Evolutionary conservation across 352 stramenopile genomes (phyloP).

Genomic region (Globisporangium yorkense): DNA sequence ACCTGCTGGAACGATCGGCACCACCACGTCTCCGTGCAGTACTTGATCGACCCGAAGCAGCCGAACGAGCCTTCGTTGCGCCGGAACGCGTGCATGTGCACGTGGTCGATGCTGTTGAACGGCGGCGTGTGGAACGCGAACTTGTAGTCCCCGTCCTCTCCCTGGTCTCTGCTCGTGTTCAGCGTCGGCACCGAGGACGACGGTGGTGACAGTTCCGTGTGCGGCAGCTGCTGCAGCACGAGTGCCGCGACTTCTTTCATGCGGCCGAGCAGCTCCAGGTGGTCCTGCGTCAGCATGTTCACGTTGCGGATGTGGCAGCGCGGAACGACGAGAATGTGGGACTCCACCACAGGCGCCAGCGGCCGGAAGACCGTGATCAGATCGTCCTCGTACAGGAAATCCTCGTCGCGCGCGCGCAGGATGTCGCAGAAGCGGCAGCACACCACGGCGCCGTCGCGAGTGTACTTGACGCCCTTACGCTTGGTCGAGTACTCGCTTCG

Average conservation of each 20-base stretch:
- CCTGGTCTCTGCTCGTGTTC: not conserved
- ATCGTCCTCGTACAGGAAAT: slow-evolving; percentile 81
- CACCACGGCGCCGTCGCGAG: slow-evolving; percentile 46
- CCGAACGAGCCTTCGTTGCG: slow-evolving; percentile 49
- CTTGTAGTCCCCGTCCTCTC: slow-evolving; percentile 28
- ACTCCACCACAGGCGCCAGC: slow-evolving; percentile 56
- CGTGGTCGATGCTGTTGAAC: slow-evolving; percentile 88
- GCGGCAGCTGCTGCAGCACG: slow-evolving; percentile 27
- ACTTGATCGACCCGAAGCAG: slow-evolving; percentile 75
- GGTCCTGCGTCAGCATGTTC: slow-evolving; percentile 61
- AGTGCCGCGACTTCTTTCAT: slow-evolving; percentile 64
- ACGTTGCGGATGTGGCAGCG: slow-evolving; percentile 83
- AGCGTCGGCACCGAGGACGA: not conserved
- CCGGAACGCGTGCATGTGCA: slow-evolving; percentile 83
- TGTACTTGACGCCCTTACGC: slow-evolving; percentile 76
- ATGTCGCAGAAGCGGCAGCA: slow-evolving; percentile 86
- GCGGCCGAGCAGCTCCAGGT: slow-evolving; percentile 49
- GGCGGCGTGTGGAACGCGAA: slow-evolving; percentile 46
- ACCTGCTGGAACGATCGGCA: slow-evolving; percentile 78
- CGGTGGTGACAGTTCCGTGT: slow-evolving; percentile 2
- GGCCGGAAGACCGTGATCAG: slow-evolving; percentile 73
- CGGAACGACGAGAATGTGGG: slow-evolving; percentile 79
- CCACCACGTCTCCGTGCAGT: slow-evolving; percentile 84
- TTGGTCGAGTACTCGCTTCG: slow-evolving; percentile 35
- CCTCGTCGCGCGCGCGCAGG: slow-evolving; percentile 43